A percentile compares a stretch with the other conserved stretches of the same genome.
Evolutionary conservation across 441 rosid genomes (phyloP).

Genomic region (Lepidium campestre): DNA sequence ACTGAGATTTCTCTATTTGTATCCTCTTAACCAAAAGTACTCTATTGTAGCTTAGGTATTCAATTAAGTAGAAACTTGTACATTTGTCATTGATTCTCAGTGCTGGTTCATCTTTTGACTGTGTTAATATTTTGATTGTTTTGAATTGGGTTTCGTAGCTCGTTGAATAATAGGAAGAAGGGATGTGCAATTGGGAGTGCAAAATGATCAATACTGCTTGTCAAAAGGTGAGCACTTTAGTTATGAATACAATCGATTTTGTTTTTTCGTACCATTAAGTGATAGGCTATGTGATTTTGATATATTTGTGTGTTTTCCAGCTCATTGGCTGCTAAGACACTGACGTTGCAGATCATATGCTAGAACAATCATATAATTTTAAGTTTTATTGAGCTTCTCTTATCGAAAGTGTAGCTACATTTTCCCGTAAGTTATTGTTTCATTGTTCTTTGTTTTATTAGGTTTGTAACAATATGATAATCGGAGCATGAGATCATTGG

Average conservation of each 20-base stretch:
- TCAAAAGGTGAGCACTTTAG: slow-evolving; percentile 52
- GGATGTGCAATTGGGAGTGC: slow-evolving; percentile 86
- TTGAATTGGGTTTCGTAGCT: slow-evolving; percentile 39
- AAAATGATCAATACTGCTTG: slow-evolving; percentile 85
- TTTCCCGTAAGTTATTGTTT: too few species aligned
- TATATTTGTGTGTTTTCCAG: slow-evolving; percentile 36
- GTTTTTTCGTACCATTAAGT: not conserved
- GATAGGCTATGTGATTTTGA: not conserved
- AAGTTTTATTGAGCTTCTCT: too few species aligned
- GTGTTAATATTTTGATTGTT: not conserved
- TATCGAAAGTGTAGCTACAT: too few species aligned
- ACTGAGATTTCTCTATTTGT: not conserved
- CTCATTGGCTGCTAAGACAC: slow-evolving; percentile 87
- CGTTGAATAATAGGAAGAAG: slow-evolving; percentile 83
- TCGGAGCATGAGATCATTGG: too few species aligned
- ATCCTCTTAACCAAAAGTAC: not conserved
- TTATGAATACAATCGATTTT: not conserved
- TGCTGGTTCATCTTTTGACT: not conserved
- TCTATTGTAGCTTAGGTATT: not conserved
- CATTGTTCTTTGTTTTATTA: too few species aligned
- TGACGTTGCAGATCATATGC: slow-evolving; percentile 85
- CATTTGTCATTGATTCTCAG: not conserved
- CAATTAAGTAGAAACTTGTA: not conserved
- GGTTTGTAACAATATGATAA: too few species aligned
- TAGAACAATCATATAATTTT: too few species aligned